Base-by-base conservation (phyloP, 2,329 filamentous ascomycete species). In the Chaetomiaceae sp. region DNA sequence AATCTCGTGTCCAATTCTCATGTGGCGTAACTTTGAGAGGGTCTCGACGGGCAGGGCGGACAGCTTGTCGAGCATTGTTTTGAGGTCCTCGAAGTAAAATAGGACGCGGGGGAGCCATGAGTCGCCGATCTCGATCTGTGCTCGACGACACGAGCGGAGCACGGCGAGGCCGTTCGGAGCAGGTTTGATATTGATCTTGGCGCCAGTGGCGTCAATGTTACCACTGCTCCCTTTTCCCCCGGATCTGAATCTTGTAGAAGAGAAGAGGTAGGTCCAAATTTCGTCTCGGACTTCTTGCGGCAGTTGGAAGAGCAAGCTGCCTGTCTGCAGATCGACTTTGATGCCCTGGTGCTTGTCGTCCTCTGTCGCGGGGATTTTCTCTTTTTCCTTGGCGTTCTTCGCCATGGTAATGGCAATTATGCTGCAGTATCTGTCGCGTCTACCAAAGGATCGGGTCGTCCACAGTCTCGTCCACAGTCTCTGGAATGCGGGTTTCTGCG, bases 201-300 rank as follows among this genome's bases (percentile, higher is more conserved):
- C 9, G 6, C 25, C 6, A 27, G 10, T 2, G 6, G 6, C 25
- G 2, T 27, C 10, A 27, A 27, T 27, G 12, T 4, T 17, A 14
- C 16, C 9, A 17, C 23, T 5, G 9, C 3, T 44, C 23, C 4
- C 8, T 17, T 33, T 16, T 14, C 20, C 5, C 1, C 40, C 31
- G 14, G 33, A 44, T 12, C 13, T 41, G 20, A 51, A 51, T 21
- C 43, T 30, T 13, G 38, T 51, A 9, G 49, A 41, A 13, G 8
- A 38, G 20, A 51, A 51, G 43, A 51, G 43, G 5, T 42, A 20
- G 21, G 20, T 14, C 12, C 16, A 42, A 21, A 46, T 43, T 13
- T 42, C 34, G 30, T 51, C 17, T 16, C 43, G 49, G 13, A 51
- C 20, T 21, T 51, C 37, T 37, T 42, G 43, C 7, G 49, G 43